Percentiles rank a stretch among this genome's conserved stretches.
phyloP scores from a whole-genome alignment of 331 rosid genomes.

The Acacia pycnantha region DNA sequence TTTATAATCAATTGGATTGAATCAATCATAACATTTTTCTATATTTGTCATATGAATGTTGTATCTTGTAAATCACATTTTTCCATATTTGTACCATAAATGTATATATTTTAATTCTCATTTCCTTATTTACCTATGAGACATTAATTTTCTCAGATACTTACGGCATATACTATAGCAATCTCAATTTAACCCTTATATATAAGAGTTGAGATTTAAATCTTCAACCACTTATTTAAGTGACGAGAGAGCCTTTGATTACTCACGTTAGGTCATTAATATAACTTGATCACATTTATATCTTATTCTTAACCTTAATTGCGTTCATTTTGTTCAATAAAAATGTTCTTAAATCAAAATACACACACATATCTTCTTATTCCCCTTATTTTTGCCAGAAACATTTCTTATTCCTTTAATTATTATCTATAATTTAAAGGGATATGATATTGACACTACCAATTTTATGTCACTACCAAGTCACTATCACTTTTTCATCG shows the following conservation, averaged over 20 bases:
- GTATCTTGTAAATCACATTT: not conserved
- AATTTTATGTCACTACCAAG: too few species aligned
- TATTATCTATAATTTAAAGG: not conserved
- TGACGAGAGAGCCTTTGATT: not conserved
- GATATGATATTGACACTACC: too few species aligned
- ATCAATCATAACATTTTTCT: not conserved
- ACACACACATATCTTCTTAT: too few species aligned
- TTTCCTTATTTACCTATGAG: too few species aligned
- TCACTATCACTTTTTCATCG: too few species aligned
- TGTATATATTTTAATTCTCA: not conserved
- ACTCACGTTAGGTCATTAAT: rapidly evolving
- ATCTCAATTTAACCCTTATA: too few species aligned
- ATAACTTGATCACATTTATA: not conserved
- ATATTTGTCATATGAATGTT: not conserved
- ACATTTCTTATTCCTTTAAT: not conserved
- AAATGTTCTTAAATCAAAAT: not conserved
- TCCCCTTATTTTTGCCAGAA: too few species aligned
- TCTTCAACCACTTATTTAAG: too few species aligned
- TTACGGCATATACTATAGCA: too few species aligned
- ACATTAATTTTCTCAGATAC: too few species aligned
- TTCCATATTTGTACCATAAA: not conserved
- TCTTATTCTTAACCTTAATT: not conserved
- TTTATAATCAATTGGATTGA: not conserved
- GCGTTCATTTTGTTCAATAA: too few species aligned
- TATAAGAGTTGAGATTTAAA: not conserved